Evolutionary conservation across 345 rosid genomes (phyloP).

Genomic region (Arabis hirsuta): DNA sequence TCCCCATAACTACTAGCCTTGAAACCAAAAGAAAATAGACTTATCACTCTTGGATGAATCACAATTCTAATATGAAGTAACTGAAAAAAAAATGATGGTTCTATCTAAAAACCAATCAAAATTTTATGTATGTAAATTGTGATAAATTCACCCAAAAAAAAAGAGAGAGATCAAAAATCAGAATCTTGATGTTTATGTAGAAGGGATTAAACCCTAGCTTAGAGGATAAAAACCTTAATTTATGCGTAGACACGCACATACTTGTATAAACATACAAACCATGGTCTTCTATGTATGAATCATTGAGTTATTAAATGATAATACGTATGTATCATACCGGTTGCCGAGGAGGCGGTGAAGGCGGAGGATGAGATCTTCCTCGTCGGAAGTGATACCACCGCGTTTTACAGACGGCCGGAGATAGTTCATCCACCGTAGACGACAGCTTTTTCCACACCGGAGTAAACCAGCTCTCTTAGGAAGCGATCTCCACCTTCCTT

Average conservation of each 20-base stretch:
- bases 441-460: conserved; percentile 90
- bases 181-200: conserved; percentile 14
- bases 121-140: neutral
- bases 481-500: conserved; percentile 82
- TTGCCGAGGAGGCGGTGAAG: conserved; percentile 80
- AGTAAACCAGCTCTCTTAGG: conserved; percentile 83
- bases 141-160: neutral
- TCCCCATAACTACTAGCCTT: neutral
- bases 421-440: conserved; percentile 95
- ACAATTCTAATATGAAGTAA: neutral
- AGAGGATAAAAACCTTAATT: neutral
- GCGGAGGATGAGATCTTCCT: conserved; percentile 95
- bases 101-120: neutral
- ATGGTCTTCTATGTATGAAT: conserved; percentile 6
- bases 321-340: conserved; percentile 42
- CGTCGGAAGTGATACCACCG: conserved; percentile 77
- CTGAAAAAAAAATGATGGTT: neutral
- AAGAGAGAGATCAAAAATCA: conserved; percentile 12
- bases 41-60: neutral
- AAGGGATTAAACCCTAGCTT: conserved; percentile 24
- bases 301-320: neutral
- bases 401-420: conserved; percentile 82
- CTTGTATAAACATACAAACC: neutral
- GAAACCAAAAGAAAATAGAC: neutral
- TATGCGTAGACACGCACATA: conserved; percentile 7